Evolutionary conservation across 176 grass and related monocot genomes (phyloP).

Genomic region (Carex scoparia): DNA sequence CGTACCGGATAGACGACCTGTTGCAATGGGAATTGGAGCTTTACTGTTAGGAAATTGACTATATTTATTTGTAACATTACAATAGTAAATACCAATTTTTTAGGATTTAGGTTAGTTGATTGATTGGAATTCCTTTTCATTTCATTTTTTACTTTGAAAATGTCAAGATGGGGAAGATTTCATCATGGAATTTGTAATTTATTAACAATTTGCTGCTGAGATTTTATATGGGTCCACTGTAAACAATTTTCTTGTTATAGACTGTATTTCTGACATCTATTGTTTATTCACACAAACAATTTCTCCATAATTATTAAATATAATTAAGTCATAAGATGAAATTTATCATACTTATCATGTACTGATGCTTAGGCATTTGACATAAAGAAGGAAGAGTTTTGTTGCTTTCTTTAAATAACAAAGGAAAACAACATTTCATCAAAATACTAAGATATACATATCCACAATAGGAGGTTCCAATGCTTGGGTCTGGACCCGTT

Average conservation of each 20-base stretch:
- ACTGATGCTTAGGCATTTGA: neutral
- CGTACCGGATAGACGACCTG: slow-evolving; percentile 44
- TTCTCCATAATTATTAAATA: neutral
- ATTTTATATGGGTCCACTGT: neutral
- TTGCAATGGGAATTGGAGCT: slow-evolving; percentile 52
- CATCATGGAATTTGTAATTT: neutral
- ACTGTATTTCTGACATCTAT: neutral
- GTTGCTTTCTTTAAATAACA: neutral
- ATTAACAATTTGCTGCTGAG: neutral
- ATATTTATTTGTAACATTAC: slow-evolving; percentile 9
- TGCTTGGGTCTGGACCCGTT: too few species aligned
- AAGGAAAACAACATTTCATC: neutral
- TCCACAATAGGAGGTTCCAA: neutral
- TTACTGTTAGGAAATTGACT: slow-evolving; percentile 21
- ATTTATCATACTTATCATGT: neutral
- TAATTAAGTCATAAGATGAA: neutral
- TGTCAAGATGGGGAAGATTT: neutral
- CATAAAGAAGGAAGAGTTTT: neutral
- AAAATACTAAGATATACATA: neutral
- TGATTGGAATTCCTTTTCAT: neutral
- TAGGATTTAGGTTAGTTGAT: neutral
- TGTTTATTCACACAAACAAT: too few species aligned
- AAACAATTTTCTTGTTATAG: neutral
- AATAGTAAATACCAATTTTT: slow-evolving; percentile 10
- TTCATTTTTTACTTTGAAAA: neutral